Evolutionary conservation across 345 rosid species (phyloP), one percentile per base, ranked within the genome.

Genomic region (Toxicodendron radicans): DNA sequence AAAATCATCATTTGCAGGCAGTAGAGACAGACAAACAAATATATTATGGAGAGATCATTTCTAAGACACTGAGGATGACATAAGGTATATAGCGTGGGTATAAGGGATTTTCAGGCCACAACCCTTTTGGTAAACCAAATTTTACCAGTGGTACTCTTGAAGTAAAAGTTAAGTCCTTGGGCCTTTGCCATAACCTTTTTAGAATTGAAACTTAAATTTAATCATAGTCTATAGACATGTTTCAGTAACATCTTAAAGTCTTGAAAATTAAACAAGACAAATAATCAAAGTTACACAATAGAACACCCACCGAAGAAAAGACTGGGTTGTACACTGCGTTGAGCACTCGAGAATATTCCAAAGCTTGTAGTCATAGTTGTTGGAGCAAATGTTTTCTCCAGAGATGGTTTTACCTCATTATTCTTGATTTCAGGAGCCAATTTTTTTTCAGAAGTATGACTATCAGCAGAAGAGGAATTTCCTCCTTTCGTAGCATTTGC

Each of bases 401-500:
- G 80, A 73, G 73, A 77, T 60, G 68, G 68, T 70, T 80, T 83
- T 58, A 63, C 51, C 41, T 84, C 83, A 20, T 51, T 86, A 76
- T 72, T 83, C 76, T 86, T 85, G 17, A 70, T 75, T 78, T 84
- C 91, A 63, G 86, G 75, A 48, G 72, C 66, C 3, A 57, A 38
- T 51, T 89, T 85, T 74, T 83, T 85, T 72, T 81, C 97, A 62
- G 73, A 58, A 41, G 48, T 67, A 72, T 66, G 78, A 80, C 85
- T 69, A 70, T 79, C 90, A 67, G 81, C 63, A 38, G 84, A 72
- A 64, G 90, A 75, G n/a, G 48, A 56, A 72, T 45, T 78, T 71
- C 77, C 91, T 80, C 79, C 87, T 64, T 86, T 80, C 70, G 32
- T 82, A 45, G 83, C 75, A 84, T 88, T 91, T 79, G 81, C 93